Evolutionary conservation across 2,329 filamentous ascomycete species (phyloP), one percentile per base, ranked within the genome.

Genomic region (Hypoxylon sp.): DNA sequence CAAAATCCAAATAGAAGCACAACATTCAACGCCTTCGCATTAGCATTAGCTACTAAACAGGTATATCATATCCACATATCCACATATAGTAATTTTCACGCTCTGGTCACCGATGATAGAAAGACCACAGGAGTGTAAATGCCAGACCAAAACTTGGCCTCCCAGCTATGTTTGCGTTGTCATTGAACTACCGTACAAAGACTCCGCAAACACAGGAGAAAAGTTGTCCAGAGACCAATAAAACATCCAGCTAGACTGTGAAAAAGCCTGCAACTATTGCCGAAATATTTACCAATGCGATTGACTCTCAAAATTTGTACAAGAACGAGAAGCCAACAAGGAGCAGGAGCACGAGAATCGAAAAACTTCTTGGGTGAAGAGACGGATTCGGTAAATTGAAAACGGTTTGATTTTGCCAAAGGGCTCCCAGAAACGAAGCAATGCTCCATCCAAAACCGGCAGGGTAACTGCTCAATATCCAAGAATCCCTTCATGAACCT

Each of bases 61-160:
- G 17, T 11, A 8, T 22, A 31, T 11, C 39, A 44, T 9, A 31
- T 31, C 29, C 29, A 22, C 19, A 22, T 22, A 22, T 22, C 19
- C 5, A 8, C 2, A 11, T 1, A 44, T 19, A 19, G 39, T 19
- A 44, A 3, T 22, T 10, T 44, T 44, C 39, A 37, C 14, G 19
- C 17, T 22, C 39, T 10, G 47, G 19, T 54, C 46, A 50, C 22
- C 24, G 53, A 19, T 14, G 5, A 14, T 6, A 51, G 48, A 9
- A 50, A 47, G 22, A 51, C 37, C 6, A 51, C 29, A 31, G 6
- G 11, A 33, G n/a, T 24, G 17, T 52, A 31, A 26, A 44, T 70
- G 73, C 75, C 56, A 51, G 75, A 77, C 75, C 76, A 78, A 76
- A 78, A 78, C 72, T 75, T 75, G 72, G 70, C 61, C 71, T 72